Base-by-base conservation (phyloP, 2,329 filamentous ascomycete genomes). In the Fusarium miscanthi region DNA sequence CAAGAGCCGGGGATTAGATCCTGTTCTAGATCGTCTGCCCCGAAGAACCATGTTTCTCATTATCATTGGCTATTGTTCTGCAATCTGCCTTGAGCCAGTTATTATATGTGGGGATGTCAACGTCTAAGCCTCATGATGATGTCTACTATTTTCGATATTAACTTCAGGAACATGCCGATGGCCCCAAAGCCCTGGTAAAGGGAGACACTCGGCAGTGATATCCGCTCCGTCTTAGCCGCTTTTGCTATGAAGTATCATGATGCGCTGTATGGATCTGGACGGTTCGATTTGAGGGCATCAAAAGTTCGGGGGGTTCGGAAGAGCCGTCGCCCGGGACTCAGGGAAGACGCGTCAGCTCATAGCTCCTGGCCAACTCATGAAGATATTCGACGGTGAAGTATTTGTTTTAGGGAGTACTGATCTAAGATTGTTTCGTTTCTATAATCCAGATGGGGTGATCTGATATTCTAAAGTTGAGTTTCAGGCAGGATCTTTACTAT, bases 181-280 rank as follows among this genome's bases (percentile, higher is more conserved):
- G 40, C n/a, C 17, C 30, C 40, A n/a, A 33, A 13, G n/a, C 30
- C 53, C 40, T n/a, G 12, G 30, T 23, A 25, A 19, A 54, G 11
- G 35, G n/a, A 16, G 31, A 16, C 23, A 5, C 40, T 57, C 53
- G 53, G 53, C 53, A 57, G 40, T 14, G n/a, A 57, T 35, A 57
- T 57, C 53, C 53, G 53, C 19, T 27, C 53, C 53, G 53, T 48
- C 35, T 35, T 57, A 57, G 27, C 53, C 53, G 53, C n/a, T 21
- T n/a, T n/a, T 21, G 9, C 17, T 52, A 8, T 12, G 13, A 21
- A 27, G 23, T 21, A 16, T 38, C 33, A 42, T n/a, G 37, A 30
- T 54, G 51, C 14, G 21, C 25, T 54, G 51, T 54, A 10, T 3
- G 4, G 21, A 54, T 31, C 40, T 48, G 30, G 30, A 12, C 40